Evolutionary conservation across 1,284 basidiomycete species (phyloP).

Genomic region (Puccinia sorghi): DNA sequence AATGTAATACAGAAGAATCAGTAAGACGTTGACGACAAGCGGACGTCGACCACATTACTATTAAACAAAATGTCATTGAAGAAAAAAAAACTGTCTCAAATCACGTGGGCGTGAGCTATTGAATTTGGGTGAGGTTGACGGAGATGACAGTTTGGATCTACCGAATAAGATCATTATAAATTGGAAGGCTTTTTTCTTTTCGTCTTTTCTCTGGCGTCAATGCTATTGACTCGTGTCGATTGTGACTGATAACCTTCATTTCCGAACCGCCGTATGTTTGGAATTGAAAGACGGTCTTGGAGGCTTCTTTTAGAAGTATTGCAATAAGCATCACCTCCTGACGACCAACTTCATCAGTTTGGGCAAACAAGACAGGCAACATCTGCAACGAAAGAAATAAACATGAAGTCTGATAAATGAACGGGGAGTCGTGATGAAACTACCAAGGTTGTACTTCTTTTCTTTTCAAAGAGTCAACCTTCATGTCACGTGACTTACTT

Average conservation of each 20-base stretch:
- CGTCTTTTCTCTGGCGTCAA: too few relatives aligned
- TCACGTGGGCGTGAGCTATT: too few relatives aligned
- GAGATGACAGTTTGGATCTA: background rate
- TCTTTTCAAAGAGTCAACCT: background rate
- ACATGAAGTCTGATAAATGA: background rate
- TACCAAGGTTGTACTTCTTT: too few relatives aligned
- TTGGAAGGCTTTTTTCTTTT: background rate
- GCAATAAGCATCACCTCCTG: background rate
- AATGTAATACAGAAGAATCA: too few relatives aligned
- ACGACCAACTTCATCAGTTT: conserved; percentile 24
- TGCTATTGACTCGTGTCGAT: background rate
- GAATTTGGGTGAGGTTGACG: background rate
- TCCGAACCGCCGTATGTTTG: background rate
- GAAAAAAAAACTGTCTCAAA: too few relatives aligned
- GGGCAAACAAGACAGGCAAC: conserved; percentile 31
- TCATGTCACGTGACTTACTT: conserved; percentile 21
- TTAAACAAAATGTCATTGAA: too few relatives aligned
- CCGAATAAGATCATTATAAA: too few relatives aligned
- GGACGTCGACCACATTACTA: too few relatives aligned
- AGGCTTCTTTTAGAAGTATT: background rate
- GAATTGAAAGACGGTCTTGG: background rate
- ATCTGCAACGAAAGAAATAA: background rate
- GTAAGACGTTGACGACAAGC: too few relatives aligned
- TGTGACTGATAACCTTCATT: background rate
- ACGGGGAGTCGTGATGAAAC: too few relatives aligned